Evolutionary conservation across 2,329 filamentous ascomycete genomes (phyloP), one percentile per base, ranked within the genome.

Genomic region (Fusarium avenaceum): DNA sequence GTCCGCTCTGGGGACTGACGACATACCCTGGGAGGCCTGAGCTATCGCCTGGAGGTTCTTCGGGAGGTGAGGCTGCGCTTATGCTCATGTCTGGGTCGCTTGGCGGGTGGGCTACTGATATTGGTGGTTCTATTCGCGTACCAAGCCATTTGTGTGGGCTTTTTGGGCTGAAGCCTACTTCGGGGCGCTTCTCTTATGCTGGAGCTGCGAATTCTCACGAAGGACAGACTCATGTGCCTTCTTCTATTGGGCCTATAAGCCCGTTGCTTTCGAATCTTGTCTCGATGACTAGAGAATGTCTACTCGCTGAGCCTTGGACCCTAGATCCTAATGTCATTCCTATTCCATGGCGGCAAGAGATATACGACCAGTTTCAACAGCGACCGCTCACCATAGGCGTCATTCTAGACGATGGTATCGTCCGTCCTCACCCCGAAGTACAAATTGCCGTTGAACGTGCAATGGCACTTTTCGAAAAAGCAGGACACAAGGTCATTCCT

Each of bases 11-110:
- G 50, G 50, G 50, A 4, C 2, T 53, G 0, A 38, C 42, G 0
- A 53, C 42, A 5, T 53, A 47, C 10, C 50, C 42, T 17, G 42
- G 50, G 0, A 53, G 40, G 15, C n/a, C 50, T 3, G 50, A 33
- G 13, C 15, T 53, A 11, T 53, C 50, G 1, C 50, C 42, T 6
- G 50, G 50, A 0, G 50, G 50, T 10, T 53, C 50, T 2, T 47
- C 50, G 1, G 50, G 50, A 19, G 50, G 50, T 7, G 42, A 53
- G 4, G 28, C 50, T 33, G 24, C 42, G 6, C 5, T 53, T 11
- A 53, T 53, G 50, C 13, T n/a, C 8, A 53, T 53, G 50, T 53
- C 50, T 28, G 50, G 50, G 20, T 53, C 50, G 7, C 30, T 53
- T 9, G 40, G 40, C 7, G 50, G 50, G 1, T 53, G 50, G 50